Percentiles rank a stretch among this genome's conserved stretches.
Conservation (phyloP, 352 stramenopile species). For the Thraustochytrium striatum region DNA sequence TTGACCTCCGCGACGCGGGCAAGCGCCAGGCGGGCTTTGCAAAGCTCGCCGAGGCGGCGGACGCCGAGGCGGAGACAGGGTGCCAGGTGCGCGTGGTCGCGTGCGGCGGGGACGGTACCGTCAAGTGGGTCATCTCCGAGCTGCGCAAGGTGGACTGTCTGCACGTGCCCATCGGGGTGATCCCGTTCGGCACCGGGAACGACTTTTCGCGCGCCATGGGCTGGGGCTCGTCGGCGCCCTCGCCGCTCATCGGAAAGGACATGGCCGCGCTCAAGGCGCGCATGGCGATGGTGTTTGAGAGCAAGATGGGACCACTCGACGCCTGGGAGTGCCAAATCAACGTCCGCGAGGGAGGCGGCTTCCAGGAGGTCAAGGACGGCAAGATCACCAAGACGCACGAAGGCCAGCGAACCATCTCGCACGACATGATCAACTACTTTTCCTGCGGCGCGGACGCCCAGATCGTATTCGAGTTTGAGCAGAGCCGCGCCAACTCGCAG, state of each 20-base stretch:
- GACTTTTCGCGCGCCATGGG: conserved; percentile 47
- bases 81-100: conserved; percentile 44
- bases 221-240: conserved; percentile 15
- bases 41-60: not conserved
- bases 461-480: conserved; percentile 50
- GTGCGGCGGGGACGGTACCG: conserved; percentile 42
- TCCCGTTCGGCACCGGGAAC: conserved; percentile 48
- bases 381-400: conserved; percentile 25
- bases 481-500: conserved; percentile 34
- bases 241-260: conserved; percentile 25
- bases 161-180: conserved; percentile 45
- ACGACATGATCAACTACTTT: conserved; percentile 49
- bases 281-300: conserved; percentile 1
- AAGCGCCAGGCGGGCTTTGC: not conserved
- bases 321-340: conserved; percentile 1
- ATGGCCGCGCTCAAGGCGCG: conserved; percentile 24
- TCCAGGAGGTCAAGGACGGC: conserved; percentile 25
- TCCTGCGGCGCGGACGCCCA: conserved; percentile 28
- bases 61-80: not conserved
- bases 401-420: not conserved
- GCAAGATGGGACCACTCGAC: not conserved
- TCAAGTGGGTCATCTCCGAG: conserved; percentile 47
- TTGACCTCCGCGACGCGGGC: not conserved
- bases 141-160: not conserved
- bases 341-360: not conserved